These are phyloP conservation scores for Quercus phellos DNA, from an alignment of 331 rosid genomes.

Conservation along the genomic window DNA sequence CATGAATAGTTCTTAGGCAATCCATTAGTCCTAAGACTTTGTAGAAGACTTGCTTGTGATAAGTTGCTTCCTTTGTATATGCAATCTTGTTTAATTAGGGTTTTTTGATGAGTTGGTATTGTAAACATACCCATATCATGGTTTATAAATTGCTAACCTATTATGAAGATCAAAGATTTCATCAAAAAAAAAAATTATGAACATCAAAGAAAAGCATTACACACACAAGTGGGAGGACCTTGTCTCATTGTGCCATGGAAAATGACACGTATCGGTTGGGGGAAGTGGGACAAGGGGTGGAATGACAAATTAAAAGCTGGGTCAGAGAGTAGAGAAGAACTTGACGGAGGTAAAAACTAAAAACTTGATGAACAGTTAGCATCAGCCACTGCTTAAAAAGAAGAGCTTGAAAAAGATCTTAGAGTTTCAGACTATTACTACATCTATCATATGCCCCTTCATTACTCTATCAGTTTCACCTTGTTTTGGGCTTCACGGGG, in stretches of 20 bases:
- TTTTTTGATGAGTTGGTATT: too few relatives aligned
- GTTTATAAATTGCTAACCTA: too few relatives aligned
- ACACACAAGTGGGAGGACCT: constrained; percentile 32
- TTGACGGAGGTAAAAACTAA: constrained; percentile 25
- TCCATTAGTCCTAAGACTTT: too few relatives aligned
- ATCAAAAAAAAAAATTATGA: too few relatives aligned
- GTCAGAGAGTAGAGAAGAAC: constrained; percentile 3
- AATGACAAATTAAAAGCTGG: constrained; percentile 6
- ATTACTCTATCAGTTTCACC: neutral
- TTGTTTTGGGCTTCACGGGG: neutral
- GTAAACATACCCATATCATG: too few relatives aligned
- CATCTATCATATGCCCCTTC: neutral
- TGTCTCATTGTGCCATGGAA: constrained; percentile 35
- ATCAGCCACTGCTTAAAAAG: constrained; percentile 28
- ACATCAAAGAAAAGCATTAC: neutral
- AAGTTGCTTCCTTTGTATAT: too few relatives aligned
- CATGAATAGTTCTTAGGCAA: too few relatives aligned
- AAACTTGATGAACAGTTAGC: neutral
- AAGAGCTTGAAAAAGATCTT: constrained; percentile 20
- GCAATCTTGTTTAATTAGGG: too few relatives aligned
- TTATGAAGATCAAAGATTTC: neutral
- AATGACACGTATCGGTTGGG: constrained; percentile 55
- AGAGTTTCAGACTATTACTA: neutral
- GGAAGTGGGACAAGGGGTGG: constrained; percentile 30
- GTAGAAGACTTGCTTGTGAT: too few relatives aligned